These are phyloP conservation scores for Cyphellophora europaea DNA, from an alignment of 2,329 filamentous ascomycete species.

Conservation along the genomic window DNA sequence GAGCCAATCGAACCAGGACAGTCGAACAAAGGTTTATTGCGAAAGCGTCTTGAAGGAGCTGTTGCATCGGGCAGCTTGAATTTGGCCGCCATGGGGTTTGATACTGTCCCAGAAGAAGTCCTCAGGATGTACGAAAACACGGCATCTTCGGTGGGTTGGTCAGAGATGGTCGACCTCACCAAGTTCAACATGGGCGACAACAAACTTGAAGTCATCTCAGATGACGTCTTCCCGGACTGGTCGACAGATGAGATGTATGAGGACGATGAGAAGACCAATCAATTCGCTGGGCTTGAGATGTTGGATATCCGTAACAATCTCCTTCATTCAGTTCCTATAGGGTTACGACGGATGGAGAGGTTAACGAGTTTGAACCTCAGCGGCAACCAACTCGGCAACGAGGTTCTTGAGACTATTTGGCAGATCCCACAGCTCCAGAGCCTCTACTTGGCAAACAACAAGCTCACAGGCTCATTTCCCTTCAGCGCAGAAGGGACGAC, in stretches of 20 bases:
- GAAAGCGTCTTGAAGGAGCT: constrained; percentile 60
- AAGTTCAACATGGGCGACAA: constrained; percentile 85
- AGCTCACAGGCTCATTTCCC: constrained; percentile 59
- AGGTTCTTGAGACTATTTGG: constrained; percentile 61
- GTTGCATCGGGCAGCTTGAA: constrained; percentile 75
- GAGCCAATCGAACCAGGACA: constrained; percentile 36
- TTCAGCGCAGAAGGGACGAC: constrained; percentile 53
- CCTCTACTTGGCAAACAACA: constrained; percentile 71
- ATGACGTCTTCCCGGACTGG: constrained; percentile 69
- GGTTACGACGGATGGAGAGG: constrained; percentile 61
- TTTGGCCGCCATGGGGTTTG: constrained; percentile 73
- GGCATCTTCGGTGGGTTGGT: constrained; percentile 63
- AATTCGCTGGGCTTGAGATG: constrained; percentile 73
- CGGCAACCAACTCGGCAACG: constrained; percentile 67
- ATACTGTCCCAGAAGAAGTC: constrained; percentile 71
- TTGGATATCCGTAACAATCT: constrained; percentile 82
- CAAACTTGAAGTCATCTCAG: constrained; percentile 65
- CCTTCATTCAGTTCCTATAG: constrained; percentile 62
- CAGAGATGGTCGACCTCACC: constrained; percentile 79
- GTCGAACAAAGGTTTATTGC: constrained; percentile 57
- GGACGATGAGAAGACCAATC: constrained; percentile 60
- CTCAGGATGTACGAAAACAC: constrained; percentile 79
- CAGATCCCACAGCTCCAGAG: constrained; percentile 67
- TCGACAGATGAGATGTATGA: constrained; percentile 44
- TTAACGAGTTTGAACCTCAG: constrained; percentile 79